Conservation (phyloP, 2,329 filamentous ascomycete genomes). For the Fusarium illudens region DNA sequence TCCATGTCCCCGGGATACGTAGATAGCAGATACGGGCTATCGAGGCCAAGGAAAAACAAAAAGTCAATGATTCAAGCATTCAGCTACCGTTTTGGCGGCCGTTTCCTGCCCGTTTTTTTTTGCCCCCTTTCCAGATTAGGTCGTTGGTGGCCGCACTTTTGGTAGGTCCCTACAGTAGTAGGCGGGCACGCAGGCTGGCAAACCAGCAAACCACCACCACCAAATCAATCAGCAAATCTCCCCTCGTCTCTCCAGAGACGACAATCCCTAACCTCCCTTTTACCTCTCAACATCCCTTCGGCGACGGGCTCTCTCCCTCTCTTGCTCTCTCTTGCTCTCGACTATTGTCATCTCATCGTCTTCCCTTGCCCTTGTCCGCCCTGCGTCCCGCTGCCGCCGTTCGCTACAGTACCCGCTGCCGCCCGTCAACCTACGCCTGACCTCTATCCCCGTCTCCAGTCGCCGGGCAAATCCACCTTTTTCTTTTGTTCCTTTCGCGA, state of each 20-base stretch:
- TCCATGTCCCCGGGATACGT: background rate
- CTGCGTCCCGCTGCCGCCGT: background rate
- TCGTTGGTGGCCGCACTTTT: constrained; percentile 23
- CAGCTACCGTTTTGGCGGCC: constrained; percentile 12
- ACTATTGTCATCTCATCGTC: background rate
- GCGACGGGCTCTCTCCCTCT: background rate
- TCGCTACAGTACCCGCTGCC: background rate
- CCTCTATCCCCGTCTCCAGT: background rate
- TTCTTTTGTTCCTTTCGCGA: background rate
- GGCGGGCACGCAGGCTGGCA: background rate
- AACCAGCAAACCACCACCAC: constrained; percentile 8
- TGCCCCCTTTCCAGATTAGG: constrained; percentile 31
- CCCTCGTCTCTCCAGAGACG: constrained; percentile 11
- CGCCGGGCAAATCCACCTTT: constrained; percentile 7
- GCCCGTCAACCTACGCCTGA: background rate
- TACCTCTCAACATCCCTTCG: constrained; percentile 6
- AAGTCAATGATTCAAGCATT: constrained; percentile 25
- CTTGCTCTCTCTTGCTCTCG: constrained; percentile 1
- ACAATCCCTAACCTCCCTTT: constrained; percentile 24
- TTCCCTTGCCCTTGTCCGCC: background rate
- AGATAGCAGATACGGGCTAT: background rate
- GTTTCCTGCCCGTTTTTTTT: constrained; percentile 25
- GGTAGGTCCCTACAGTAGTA: background rate
- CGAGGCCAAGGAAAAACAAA: background rate
- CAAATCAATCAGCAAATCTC: constrained; percentile 34